These are phyloP conservation scores for Misopates orontium DNA, from an alignment of 257 asterid genomes.

Conservation along the genomic window DNA sequence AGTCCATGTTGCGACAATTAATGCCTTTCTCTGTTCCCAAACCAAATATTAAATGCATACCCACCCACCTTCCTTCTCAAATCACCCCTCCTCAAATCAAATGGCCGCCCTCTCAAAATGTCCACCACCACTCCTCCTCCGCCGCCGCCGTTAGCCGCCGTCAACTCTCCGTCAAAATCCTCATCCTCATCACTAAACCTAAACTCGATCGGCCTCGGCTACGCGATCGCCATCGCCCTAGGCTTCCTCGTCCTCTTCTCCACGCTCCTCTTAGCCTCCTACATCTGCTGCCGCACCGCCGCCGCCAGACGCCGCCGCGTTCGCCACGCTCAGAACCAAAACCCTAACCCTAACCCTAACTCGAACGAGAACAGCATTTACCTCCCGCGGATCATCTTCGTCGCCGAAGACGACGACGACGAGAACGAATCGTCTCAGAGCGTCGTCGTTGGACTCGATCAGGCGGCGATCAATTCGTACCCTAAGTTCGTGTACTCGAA, in stretches of 20 bases:
- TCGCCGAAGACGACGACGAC: conserved; percentile 82
- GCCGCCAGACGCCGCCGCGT: conserved; percentile 51
- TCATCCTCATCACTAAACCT: conserved; percentile 35
- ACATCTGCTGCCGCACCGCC: conserved; percentile 80
- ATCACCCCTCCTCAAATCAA: conserved; percentile 16
- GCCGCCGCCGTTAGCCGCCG: no score
- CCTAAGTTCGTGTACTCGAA: conserved; percentile 67
- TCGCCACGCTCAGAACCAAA: conserved; percentile 3
- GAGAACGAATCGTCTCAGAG: conserved; percentile 43
- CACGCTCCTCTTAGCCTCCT: conserved; percentile 65
- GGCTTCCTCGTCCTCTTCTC: conserved; percentile 85
- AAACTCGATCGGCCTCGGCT: conserved; percentile 63
- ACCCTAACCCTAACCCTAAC: neutral
- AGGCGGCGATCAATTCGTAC: conserved; percentile 72
- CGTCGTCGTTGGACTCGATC: conserved; percentile 78
- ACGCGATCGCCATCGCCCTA: conserved; percentile 72
- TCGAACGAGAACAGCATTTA: conserved; percentile 56
- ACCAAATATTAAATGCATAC: conserved; percentile 60
- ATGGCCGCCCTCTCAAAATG: conserved; percentile 47
- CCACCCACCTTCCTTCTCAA: conserved; percentile 48
- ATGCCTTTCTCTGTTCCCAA: conserved; percentile 48
- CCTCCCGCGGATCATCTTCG: conserved; percentile 79
- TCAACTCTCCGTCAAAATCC: conserved; percentile 29
- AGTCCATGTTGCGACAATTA: conserved; percentile 52
- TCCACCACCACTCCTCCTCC: conserved; percentile 30